Evolutionary conservation across 1,284 basidiomycete genomes (phyloP), one percentile per base, ranked within the genome.

Genomic region (Coniophora puteana): DNA sequence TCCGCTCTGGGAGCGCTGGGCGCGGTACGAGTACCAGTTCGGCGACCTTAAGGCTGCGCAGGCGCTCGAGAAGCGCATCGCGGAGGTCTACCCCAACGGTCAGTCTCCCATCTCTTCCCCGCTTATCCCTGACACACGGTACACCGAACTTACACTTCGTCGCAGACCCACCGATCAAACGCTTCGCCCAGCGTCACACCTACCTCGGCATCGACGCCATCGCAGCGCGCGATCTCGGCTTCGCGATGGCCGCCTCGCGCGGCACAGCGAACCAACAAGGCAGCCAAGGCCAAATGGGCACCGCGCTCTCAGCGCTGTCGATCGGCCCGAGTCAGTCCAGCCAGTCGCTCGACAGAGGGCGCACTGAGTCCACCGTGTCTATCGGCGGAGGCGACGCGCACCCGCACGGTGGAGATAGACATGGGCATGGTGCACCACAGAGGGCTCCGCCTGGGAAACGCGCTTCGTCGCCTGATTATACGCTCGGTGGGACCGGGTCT

Each of bases 1-100:
- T 32, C 81, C 87, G 0, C 72, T 99, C 12, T 99, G 94, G 94
- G 91, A 97, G 54, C 79, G 89, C 35, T 99, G 95, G 96, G 84
- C 91, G 3, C 76, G 85, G 45, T 96, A 96, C 66, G 93, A 97
- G 63, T 96, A 95, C 68, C 86, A 90, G 57, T 98, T 90, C 59
- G 93, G 93, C 17, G 93, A 96, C 63, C 71, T 93, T n/a, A 81
- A 89, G 34, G 87, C 89, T 2, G 83, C 91, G 8, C 82, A 88
- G 48, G 92, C 94, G 61, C 77, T 98, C 36, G 93, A 97, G 61
- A 79, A 83, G 47, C 79, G 95, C 4, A 85, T 97, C 54, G 71
- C 83, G 2, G 93, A 97, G 50, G 78, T 83, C 2, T 98, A 93
- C 64, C 86, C 93, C 0, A 78, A 79, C 40, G 89, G 90, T 91